Conservation (phyloP, 139 green algal species). For the Pseudopediastrum boryanum region DNA sequence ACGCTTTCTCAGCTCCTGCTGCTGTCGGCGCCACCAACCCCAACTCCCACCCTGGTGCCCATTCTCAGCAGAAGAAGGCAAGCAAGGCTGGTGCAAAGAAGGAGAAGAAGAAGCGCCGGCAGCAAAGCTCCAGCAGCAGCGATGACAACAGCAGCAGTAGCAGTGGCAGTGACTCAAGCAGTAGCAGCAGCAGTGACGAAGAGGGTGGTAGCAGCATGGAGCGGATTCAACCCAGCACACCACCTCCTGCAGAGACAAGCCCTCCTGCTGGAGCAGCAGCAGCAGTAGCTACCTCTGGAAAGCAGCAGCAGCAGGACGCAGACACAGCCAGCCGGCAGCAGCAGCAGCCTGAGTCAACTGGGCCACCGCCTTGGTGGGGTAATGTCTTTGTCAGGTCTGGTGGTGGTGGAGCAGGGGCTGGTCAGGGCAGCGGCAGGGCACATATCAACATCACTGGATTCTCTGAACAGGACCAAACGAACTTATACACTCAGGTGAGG, state of each 20-base stretch:
- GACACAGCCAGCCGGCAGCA: neutral
- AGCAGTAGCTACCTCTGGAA: neutral
- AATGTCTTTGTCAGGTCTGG: slow-evolving; percentile 53
- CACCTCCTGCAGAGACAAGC: neutral
- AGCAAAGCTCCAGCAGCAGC: slow-evolving; percentile 8
- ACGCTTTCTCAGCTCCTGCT: neutral
- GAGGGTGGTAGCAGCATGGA: slow-evolving; percentile 4
- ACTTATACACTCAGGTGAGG: slow-evolving; percentile 83
- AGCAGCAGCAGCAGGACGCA: no score
- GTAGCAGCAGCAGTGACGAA: slow-evolving; percentile 8
- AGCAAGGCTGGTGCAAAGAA: neutral
- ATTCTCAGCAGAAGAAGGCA: neutral
- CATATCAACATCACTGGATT: slow-evolving; percentile 69
- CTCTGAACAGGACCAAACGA: slow-evolving; percentile 83
- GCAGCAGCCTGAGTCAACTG: neutral
- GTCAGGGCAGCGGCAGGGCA: slow-evolving; percentile 7
- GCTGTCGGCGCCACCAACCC: neutral
- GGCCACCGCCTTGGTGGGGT: slow-evolving; percentile 46
- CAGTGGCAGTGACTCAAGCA: slow-evolving; percentile 19
- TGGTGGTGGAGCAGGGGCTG: slow-evolving; percentile 18
- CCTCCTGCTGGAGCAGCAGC: slow-evolving; percentile 3
- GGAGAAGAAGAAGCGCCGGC: slow-evolving; percentile 5
- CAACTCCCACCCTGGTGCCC: no score
- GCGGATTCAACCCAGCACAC: slow-evolving; percentile 9
- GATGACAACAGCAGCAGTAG: slow-evolving; percentile 17